Conservation (phyloP, 306 rosid genomes). For the Dicorynia guianensis region DNA sequence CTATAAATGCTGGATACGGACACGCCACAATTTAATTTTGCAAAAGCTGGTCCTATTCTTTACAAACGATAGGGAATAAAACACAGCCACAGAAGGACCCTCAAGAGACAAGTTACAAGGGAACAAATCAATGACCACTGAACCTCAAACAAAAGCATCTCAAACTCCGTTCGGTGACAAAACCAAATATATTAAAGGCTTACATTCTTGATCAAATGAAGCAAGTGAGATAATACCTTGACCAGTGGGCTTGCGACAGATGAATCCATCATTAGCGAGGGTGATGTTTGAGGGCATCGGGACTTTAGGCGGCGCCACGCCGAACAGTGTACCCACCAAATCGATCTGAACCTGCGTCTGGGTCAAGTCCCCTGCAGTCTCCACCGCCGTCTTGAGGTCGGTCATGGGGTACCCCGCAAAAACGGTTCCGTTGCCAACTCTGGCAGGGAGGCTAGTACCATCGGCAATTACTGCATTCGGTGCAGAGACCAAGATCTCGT, state of each 20-base stretch:
- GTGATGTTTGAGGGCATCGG: slow-evolving; percentile 77
- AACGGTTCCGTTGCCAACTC: slow-evolving; percentile 78
- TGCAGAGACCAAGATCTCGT: slow-evolving; percentile 78
- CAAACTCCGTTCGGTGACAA: neutral
- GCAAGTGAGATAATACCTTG: slow-evolving; percentile 54
- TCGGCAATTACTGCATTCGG: slow-evolving; percentile 67
- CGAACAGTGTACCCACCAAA: slow-evolving; percentile 78
- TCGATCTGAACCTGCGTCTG: slow-evolving; percentile 83
- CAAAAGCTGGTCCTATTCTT: neutral
- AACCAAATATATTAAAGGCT: neutral
- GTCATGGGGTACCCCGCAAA: slow-evolving; percentile 80
- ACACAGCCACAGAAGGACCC: neutral
- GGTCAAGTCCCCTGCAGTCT: slow-evolving; percentile 87
- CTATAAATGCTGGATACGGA: neutral
- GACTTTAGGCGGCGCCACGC: slow-evolving; percentile 69
- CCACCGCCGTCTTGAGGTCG: slow-evolving; percentile 87
- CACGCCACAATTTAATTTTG: neutral
- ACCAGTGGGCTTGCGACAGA: slow-evolving; percentile 52
- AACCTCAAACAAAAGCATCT: neutral
- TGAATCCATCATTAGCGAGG: slow-evolving; percentile 80
- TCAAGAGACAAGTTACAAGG: neutral
- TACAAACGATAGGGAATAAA: neutral
- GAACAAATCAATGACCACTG: neutral
- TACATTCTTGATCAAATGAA: neutral
- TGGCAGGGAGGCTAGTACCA: slow-evolving; percentile 64